Base-by-base conservation (phyloP, 805 yeast genomes). In the Soucietia sequanensis region DNA sequence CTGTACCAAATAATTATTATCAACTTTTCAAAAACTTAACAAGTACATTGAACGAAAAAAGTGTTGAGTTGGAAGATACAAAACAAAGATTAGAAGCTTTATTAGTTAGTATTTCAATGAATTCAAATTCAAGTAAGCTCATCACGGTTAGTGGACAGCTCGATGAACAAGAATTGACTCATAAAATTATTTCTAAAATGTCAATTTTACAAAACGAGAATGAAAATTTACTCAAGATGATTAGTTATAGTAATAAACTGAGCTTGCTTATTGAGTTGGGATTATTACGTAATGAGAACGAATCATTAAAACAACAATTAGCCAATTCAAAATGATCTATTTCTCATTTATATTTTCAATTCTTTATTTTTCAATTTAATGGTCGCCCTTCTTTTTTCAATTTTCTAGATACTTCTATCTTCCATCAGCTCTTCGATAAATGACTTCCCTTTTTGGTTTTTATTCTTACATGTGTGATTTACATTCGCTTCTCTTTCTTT, bases 91-190 rank as follows among this genome's bases (percentile, higher is more conserved):
- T 86, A 30, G 95, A 86, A 48, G 70, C 84, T 17, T 46, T 84
- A 8, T 36, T 65, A n/a, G 64, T 63, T 13, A 53, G 60, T 17
- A 34, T 52, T 15, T 42, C 56, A 16, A 42, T 62, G 46, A 48
- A 41, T 27, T 43, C 41, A 30, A 50, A 45, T 16, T 44, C 41
- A 32, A 31, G 48, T n/a, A 37, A 38, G 5, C 16, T 31, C 15
- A 33, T 39, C 17, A 76, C 79, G 2, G 65, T 68, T 22, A 59
- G 68, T 37, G 89, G 88, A 2, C 66, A 81, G 38, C 82, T 76
- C 53, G 95, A 86, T 48, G 82, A 78, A 33, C 80, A 84, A 48
- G 89, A 84, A 36, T 60, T 84, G 30, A 79, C 90, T 10, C 93
- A 86, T 52, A 80, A 81, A 47, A 76, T 85, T 39, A 66, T 86